phyloP scores from a whole-genome alignment of 2,329 filamentous ascomycete genomes.

The Leptosphaerulina australis region DNA sequence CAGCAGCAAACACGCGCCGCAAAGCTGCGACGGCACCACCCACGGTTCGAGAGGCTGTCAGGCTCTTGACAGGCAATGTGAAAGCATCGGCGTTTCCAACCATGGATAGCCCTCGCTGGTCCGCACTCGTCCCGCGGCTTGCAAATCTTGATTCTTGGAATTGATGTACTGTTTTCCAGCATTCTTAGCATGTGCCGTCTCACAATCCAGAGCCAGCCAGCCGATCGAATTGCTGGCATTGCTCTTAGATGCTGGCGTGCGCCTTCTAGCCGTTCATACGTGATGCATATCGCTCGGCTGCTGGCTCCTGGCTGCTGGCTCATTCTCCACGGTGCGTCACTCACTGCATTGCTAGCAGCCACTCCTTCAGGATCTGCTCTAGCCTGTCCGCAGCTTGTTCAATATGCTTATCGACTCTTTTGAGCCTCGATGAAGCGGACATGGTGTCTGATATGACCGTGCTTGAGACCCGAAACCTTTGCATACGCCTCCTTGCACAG shows the following conservation, averaged over 20 bases:
- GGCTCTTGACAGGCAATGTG: slow-evolving; percentile 13
- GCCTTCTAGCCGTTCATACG: slow-evolving; percentile 10
- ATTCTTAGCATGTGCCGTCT: slow-evolving; percentile 8
- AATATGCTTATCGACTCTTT: slow-evolving; percentile 4
- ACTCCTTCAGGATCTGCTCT: slow-evolving; percentile 7
- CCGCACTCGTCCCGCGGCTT: slow-evolving; percentile 10
- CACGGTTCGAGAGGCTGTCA: slow-evolving; percentile 10
- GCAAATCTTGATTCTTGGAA: slow-evolving; percentile 16
- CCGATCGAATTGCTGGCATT: background rate
- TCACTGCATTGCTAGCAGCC: background rate
- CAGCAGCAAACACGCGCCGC: background rate
- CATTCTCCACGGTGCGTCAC: slow-evolving; percentile 11
- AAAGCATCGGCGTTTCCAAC: slow-evolving; percentile 18
- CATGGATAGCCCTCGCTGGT: slow-evolving; percentile 11
- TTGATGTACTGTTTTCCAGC: slow-evolving; percentile 1
- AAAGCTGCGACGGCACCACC: slow-evolving; percentile 4
- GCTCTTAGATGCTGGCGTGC: slow-evolving; percentile 4
- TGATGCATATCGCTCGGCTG: slow-evolving; percentile 10
- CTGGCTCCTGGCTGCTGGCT: slow-evolving; percentile 9
- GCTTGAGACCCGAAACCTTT: slow-evolving; percentile 3
- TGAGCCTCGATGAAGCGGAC: slow-evolving; percentile 12
- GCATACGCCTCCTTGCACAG: slow-evolving; percentile 7
- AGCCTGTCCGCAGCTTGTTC: slow-evolving; percentile 4
- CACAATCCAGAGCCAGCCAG: slow-evolving; percentile 8
- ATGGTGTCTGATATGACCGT: slow-evolving; percentile 8